Evolutionary conservation across 2,329 filamentous ascomycete species (phyloP).

Genomic region (Diaporthe helianthi): DNA sequence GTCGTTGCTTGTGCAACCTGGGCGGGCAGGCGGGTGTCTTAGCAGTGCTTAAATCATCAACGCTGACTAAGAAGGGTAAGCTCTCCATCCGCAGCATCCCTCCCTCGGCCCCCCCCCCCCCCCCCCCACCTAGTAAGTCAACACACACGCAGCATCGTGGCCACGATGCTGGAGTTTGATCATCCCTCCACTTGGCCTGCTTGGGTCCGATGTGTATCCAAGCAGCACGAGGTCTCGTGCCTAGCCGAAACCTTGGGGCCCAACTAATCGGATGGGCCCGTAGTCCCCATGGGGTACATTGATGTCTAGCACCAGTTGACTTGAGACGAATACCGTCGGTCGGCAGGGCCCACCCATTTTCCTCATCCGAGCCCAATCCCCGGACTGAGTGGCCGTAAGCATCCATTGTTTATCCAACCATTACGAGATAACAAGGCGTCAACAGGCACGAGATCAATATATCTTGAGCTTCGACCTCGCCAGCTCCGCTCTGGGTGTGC

Average conservation of each 20-base stretch:
- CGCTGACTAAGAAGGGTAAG: conserved; percentile 19
- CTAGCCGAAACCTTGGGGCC: conserved; percentile 22
- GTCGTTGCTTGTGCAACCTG: not conserved
- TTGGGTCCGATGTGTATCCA: not conserved
- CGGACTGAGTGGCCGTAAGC: conserved; percentile 2
- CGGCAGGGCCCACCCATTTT: conserved; percentile 13
- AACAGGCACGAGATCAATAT: not conserved
- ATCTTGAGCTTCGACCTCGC: not conserved
- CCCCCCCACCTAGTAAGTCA: conserved; percentile 8
- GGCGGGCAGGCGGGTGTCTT: not conserved
- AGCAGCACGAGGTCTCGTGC: conserved; percentile 11
- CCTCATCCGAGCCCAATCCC: not conserved
- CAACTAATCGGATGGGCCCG: not conserved
- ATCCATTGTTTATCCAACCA: not conserved
- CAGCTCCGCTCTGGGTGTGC: not conserved
- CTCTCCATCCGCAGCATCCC: not conserved
- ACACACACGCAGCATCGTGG: conserved; percentile 15
- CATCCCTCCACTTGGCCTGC: not conserved
- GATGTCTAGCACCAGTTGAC: too few species aligned
- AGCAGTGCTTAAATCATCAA: conserved; percentile 4
- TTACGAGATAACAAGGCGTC: not conserved
- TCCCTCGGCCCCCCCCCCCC: too few species aligned
- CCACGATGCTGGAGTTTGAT: not conserved
- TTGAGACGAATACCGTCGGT: not conserved
- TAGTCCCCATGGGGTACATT: conserved; percentile 23